Base-by-base conservation (phyloP, 371 early-diverging fungal species). In the Mucor indicus region DNA sequence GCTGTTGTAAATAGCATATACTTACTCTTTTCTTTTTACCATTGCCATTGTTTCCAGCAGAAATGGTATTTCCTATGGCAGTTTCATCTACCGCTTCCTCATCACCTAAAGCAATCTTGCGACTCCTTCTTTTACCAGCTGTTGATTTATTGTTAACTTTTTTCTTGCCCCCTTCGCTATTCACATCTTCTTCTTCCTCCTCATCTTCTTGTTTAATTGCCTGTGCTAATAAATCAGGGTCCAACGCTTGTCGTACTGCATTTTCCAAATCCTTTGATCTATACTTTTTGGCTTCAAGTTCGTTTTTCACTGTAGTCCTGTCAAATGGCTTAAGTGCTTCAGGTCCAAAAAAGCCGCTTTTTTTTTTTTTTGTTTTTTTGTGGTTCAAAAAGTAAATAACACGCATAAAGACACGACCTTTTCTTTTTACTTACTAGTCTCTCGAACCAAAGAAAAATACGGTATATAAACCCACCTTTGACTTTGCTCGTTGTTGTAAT, bases 371-470 rank as follows among this genome's bases (percentile, higher is more conserved):
- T 24, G 17, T 30, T 30, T 47, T 24, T 21, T 39, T 25, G 8
- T 32, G 32, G 24, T 21, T 20, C 1, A 32, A 29, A 48, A 41
- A 50, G 7, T 27, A 7, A 11, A 27, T n/a, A 23, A 41, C 38
- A 38, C 38, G 20, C 35, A 33, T n/a, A 33, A 7, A 33, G 11
- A 33, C 35, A 9, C 35, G 5, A 5, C 11, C 29, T 27, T n/a
- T 16, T n/a, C 5, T 35, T n/a, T n/a, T 17, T 45, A 79, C 84
- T 69, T 80, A 85, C 85, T 85, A 87, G 60, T 87, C 84, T 53
- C 67, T 64, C n/a, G 86, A 77, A 17, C 86, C 88, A 64, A 68
- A 86, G 48, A 85, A 87, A 50, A 73, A 77, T 15, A 87, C 86
- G 7, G 83, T 78, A 71, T 77, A 77, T 33, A 79, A 56, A 22